Evolutionary conservation across 345 rosid species (phyloP).

Genomic region (Sapria himalayana): DNA sequence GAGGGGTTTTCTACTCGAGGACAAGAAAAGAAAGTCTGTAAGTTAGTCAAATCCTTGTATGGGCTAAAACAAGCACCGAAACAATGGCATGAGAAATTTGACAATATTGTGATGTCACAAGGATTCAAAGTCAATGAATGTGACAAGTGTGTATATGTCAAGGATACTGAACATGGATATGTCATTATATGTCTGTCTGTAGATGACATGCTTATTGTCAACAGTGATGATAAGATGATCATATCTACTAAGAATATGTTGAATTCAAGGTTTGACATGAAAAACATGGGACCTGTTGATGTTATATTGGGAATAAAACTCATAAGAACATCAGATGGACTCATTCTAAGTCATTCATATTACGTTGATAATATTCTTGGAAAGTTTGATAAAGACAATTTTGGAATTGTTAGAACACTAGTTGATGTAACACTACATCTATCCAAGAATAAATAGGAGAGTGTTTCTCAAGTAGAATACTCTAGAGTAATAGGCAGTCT

Average conservation of each 20-base stretch:
- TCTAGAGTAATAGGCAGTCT: not conserved
- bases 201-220: not conserved
- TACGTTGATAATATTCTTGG: not conserved
- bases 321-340: not conserved
- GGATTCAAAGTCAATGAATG: not conserved
- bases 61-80: not conserved
- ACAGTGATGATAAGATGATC: slow-evolving; percentile 1
- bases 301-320: not conserved
- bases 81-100: no score
- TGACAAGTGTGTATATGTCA: not conserved
- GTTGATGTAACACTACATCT: not conserved
- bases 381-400: not conserved
- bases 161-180: not conserved
- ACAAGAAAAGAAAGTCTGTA: not conserved
- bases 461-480: not conserved
- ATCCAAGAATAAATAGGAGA: not conserved
- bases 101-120: not conserved
- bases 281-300: slow-evolving; percentile 1
- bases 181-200: not conserved
- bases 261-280: slow-evolving; percentile 1
- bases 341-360: not conserved
- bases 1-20: not conserved
- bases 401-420: not conserved
- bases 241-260: not conserved
- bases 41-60: not conserved